These are phyloP conservation scores for Suhomyces faveliae DNA, from an alignment of 805 yeast species.

Conservation along the genomic window DNA sequence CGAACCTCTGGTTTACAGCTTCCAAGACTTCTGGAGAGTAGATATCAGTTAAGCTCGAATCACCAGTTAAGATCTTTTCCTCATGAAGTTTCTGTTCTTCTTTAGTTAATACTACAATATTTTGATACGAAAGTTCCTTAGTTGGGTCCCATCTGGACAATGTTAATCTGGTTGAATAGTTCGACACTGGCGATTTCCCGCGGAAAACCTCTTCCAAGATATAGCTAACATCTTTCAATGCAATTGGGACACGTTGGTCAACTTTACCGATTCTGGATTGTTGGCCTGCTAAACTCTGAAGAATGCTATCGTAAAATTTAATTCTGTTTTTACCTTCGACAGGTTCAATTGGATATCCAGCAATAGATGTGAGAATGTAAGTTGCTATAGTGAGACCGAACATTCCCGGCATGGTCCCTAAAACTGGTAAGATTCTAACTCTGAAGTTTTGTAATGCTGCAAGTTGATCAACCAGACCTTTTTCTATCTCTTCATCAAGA, in stretches of 20 bases:
- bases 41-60: constrained; percentile 59
- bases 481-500: constrained; percentile 73
- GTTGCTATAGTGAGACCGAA: constrained; percentile 92
- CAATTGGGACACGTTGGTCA: constrained; percentile 74
- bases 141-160: constrained; percentile 82
- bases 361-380: constrained; percentile 69
- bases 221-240: constrained; percentile 72
- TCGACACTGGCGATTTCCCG: constrained; percentile 87
- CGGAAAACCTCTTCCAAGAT: constrained; percentile 88
- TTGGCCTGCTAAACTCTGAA: constrained; percentile 85
- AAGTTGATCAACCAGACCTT: constrained; percentile 83
- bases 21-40: constrained; percentile 60
- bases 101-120: constrained; percentile 83
- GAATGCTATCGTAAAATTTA: constrained; percentile 79
- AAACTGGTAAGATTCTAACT: constrained; percentile 90
- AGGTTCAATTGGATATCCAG: constrained; percentile 90
- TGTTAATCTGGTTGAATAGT: constrained; percentile 75
- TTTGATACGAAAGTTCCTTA: constrained; percentile 64
- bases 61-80: constrained; percentile 65
- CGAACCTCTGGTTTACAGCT: constrained; percentile 59
- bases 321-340: constrained; percentile 86
- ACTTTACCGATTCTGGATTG: constrained; percentile 70
- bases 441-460: constrained; percentile 87
- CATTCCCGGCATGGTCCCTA: constrained; percentile 96
- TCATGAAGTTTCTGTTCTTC: constrained; percentile 86